A percentile compares a stretch with the other conserved stretches of the same genome.
Evolutionary conservation across 371 early-diverging fungal species (phyloP).

Genomic region (Lichtheimia ornata): DNA sequence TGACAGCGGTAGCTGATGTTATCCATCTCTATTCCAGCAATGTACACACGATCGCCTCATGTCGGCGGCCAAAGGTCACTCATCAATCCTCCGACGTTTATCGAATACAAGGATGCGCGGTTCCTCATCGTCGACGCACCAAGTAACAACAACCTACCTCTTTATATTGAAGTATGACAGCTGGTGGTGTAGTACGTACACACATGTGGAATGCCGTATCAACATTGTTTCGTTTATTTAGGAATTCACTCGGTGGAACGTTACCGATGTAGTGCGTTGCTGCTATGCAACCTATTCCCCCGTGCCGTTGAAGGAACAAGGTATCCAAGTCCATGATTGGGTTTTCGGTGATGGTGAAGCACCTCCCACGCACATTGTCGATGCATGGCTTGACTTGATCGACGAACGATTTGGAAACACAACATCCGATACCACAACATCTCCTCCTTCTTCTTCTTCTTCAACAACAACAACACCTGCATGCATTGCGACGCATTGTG

Average conservation of each 20-base stretch:
- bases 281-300: constrained; percentile 90
- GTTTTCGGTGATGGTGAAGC: constrained; percentile 87
- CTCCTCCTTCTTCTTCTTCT: neutral
- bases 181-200: too few relatives aligned
- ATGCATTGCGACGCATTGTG: constrained; percentile 85
- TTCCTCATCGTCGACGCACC: constrained; percentile 58
- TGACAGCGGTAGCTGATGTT: too few relatives aligned
- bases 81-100: constrained; percentile 53
- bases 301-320: constrained; percentile 59
- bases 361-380: constrained; percentile 75
- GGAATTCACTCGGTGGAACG: constrained; percentile 59
- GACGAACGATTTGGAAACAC: constrained; percentile 48
- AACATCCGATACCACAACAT: neutral
- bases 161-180: constrained; percentile 40
- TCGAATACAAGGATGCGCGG: constrained; percentile 45
- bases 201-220: neutral
- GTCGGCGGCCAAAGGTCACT: constrained; percentile 25
- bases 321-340: constrained; percentile 84
- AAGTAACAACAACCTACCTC: constrained; percentile 48
- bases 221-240: constrained; percentile 9
- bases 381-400: constrained; percentile 79
- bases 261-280: constrained; percentile 86
- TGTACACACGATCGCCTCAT: constrained; percentile 19
- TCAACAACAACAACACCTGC: constrained; percentile 9
- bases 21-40: neutral